A percentile compares a stretch with the other conserved stretches of the same genome.
Evolutionary conservation across 768 basidiomycete species (phyloP).

Genomic region (Mycena haematopus): DNA sequence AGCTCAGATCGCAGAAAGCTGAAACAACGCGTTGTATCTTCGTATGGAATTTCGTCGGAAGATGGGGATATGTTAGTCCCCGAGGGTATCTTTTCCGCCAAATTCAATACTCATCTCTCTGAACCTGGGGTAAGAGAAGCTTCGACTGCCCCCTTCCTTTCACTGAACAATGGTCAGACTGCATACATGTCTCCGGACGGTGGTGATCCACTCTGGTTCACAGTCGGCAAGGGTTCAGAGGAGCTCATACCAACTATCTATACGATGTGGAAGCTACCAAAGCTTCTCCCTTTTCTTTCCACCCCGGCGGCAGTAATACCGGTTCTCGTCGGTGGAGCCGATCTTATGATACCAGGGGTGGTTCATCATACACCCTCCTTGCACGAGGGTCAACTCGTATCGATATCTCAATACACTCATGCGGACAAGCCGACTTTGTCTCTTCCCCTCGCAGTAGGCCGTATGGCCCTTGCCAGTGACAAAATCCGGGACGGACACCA

Average conservation of each 20-base stretch:
- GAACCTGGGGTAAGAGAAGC: constrained; percentile 65
- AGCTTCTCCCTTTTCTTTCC: constrained; percentile 60
- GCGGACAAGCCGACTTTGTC: constrained; percentile 45
- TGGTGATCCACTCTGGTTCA: constrained; percentile 84
- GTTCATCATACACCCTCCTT: constrained; percentile 56
- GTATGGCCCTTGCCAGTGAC: constrained; percentile 64
- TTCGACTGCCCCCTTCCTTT: background rate
- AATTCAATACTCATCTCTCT: constrained; percentile 67
- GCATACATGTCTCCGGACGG: constrained; percentile 68
- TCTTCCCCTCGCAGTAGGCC: constrained; percentile 77
- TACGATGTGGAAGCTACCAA: constrained; percentile 77
- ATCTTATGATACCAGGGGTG: constrained; percentile 89
- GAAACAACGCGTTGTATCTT: constrained; percentile 59
- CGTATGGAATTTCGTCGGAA: constrained; percentile 57
- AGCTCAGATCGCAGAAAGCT: constrained; percentile 78
- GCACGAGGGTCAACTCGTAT: constrained; percentile 60
- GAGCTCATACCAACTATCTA: constrained; percentile 83
- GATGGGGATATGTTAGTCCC: constrained; percentile 76
- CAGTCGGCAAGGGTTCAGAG: constrained; percentile 68
- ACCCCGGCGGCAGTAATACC: constrained; percentile 49
- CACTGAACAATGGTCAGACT: constrained; percentile 46
- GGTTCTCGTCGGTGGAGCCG: constrained; percentile 77
- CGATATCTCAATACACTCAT: constrained; percentile 59
- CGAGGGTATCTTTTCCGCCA: constrained; percentile 71
- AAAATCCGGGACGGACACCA: constrained; percentile 48